Conservation (phyloP, 257 asterid genomes). For the Thymus mandschuricus region DNA sequence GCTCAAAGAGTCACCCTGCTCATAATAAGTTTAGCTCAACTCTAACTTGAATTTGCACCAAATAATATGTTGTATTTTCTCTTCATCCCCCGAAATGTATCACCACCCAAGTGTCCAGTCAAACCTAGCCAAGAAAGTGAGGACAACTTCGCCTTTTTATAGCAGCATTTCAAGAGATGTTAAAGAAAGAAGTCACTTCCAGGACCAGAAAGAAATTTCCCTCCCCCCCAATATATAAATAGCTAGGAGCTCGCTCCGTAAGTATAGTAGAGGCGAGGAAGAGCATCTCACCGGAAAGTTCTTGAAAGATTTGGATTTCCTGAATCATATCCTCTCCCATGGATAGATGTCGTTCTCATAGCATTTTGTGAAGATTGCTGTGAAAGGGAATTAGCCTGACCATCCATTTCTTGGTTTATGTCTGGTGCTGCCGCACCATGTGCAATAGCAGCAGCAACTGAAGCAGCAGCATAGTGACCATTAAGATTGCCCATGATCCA, state of each 20-base stretch:
- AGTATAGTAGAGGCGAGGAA: constrained; percentile 29
- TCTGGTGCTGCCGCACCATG: constrained; percentile 88
- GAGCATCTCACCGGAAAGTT: constrained; percentile 67
- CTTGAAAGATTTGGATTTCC: constrained; percentile 63
- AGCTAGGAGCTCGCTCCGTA: not conserved
- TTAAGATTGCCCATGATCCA: constrained; percentile 92
- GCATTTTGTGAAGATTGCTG: constrained; percentile 58
- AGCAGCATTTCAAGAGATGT: no score
- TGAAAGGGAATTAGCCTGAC: constrained; percentile 50
- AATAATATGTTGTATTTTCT: no score
- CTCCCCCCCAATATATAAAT: not conserved
- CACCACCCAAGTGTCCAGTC: no score
- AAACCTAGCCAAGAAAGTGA: no score
- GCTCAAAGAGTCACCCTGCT: not conserved
- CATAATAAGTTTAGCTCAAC: no score
- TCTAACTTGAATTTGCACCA: no score
- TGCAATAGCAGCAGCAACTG: constrained; percentile 99
- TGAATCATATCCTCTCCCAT: constrained; percentile 73
- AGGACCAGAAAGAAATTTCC: not conserved
- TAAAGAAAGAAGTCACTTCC: not conserved
- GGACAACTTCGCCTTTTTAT: no score
- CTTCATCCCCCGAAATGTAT: no score
- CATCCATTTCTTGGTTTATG: constrained; percentile 58
- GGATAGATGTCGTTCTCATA: constrained; percentile 42
- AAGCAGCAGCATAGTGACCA: constrained; percentile 97